A percentile compares a stretch with the other conserved stretches of the same genome.
Conservation (phyloP, 768 basidiomycete species). For the Boletus sp. region DNA sequence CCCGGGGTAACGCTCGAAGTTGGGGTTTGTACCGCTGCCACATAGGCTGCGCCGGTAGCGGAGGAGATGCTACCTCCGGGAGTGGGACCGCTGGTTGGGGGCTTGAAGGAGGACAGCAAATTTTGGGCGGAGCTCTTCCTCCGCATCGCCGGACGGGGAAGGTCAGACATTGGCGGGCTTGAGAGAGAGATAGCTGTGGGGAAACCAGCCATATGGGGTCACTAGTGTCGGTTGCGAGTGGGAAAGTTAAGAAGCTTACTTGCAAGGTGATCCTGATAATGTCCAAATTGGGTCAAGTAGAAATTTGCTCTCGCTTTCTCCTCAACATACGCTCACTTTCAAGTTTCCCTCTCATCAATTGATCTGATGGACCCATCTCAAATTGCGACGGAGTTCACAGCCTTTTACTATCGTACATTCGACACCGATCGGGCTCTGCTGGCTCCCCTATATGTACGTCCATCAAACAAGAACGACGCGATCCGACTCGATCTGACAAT, state of each 20-base stretch:
- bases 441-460: slow-evolving; percentile 73
- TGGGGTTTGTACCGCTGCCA: slow-evolving; percentile 34
- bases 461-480: slow-evolving; percentile 1
- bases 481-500: slow-evolving; percentile 29
- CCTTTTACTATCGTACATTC: slow-evolving; percentile 84
- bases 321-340: slow-evolving; percentile 1
- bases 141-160: slow-evolving; percentile 62
- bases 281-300: slow-evolving; percentile 20
- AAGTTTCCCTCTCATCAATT: slow-evolving; percentile 17
- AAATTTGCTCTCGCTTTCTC: not conserved
- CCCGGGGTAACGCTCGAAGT: slow-evolving; percentile 39
- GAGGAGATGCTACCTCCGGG: slow-evolving; percentile 36
- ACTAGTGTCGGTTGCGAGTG: slow-evolving; percentile 5
- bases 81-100: slow-evolving; percentile 21
- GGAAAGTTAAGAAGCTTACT: not conserved
- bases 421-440: slow-evolving; percentile 60
- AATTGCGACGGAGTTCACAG: slow-evolving; percentile 76
- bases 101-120: slow-evolving; percentile 72
- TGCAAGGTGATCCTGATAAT: not conserved
- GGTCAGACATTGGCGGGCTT: slow-evolving; percentile 30
- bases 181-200: slow-evolving; percentile 16
- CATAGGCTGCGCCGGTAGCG: slow-evolving; percentile 40
- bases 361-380: slow-evolving; percentile 69
- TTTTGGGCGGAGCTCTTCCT: slow-evolving; percentile 87
- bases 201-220: slow-evolving; percentile 19